Evolutionary conservation across 2,329 filamentous ascomycete genomes (phyloP).

Genomic region (Aspergillus flavus): DNA sequence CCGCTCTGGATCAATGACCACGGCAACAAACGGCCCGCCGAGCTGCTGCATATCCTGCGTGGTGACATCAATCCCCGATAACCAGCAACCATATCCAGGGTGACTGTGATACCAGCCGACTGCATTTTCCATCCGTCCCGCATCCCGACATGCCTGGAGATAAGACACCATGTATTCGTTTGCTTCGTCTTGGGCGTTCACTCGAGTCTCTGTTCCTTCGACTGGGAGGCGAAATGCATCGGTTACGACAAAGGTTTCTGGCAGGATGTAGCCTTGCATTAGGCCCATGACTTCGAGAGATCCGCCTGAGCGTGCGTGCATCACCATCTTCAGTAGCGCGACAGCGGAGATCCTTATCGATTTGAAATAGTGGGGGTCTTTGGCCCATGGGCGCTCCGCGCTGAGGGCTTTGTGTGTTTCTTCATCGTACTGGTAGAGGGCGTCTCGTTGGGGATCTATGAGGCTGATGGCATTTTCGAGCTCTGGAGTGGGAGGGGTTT

Average conservation of each 20-base stretch:
- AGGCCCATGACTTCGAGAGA: slow-evolving; percentile 94
- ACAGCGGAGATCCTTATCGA: slow-evolving; percentile 90
- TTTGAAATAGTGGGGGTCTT: slow-evolving; percentile 86
- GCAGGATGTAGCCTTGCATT: slow-evolving; percentile 92
- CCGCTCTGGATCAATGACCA: slow-evolving; percentile 94
- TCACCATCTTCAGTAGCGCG: slow-evolving; percentile 97
- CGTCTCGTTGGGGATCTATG: slow-evolving; percentile 83
- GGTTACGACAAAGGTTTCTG: slow-evolving; percentile 83
- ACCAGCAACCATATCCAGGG: slow-evolving; percentile 97
- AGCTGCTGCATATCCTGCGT: slow-evolving; percentile 89
- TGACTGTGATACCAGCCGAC: slow-evolving; percentile 99
- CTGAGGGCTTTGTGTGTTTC: slow-evolving; percentile 68
- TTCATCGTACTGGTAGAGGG: slow-evolving; percentile 81
- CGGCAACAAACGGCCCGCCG: slow-evolving; percentile 88
- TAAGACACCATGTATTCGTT: slow-evolving; percentile 97
- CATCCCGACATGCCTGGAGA: slow-evolving; percentile 71
- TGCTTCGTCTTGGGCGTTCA: slow-evolving; percentile 93
- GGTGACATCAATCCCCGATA: slow-evolving; percentile 90
- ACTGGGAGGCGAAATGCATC: slow-evolving; percentile 93
- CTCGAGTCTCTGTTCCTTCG: slow-evolving; percentile 96
- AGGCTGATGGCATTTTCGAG: slow-evolving; percentile 83
- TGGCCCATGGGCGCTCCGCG: slow-evolving; percentile 71
- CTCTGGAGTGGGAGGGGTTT: slow-evolving; percentile 58
- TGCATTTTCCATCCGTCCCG: slow-evolving; percentile 83
- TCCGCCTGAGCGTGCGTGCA: slow-evolving; percentile 95